phyloP scores from a whole-genome alignment of 805 yeast species.

The Candida tallmaniae region DNA sequence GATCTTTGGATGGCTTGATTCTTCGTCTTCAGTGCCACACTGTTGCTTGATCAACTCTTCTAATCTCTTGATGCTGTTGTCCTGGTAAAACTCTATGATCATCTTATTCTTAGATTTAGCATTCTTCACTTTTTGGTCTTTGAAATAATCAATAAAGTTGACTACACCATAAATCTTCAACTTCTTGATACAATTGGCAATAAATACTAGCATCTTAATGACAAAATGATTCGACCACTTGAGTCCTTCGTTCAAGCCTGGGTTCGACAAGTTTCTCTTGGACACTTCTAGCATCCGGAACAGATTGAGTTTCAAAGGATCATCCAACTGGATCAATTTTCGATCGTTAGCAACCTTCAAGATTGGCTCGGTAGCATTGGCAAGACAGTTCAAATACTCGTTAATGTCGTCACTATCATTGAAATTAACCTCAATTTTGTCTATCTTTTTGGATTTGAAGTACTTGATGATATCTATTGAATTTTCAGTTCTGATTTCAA shows the following conservation, averaged over 20 bases:
- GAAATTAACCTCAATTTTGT: slow-evolving; percentile 51
- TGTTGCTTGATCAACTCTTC: slow-evolving; percentile 29
- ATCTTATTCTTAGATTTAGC: slow-evolving; percentile 60
- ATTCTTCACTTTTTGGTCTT: slow-evolving; percentile 47
- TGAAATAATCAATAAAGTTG: slow-evolving; percentile 70
- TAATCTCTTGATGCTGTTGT: slow-evolving; percentile 35
- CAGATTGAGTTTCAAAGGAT: slow-evolving; percentile 64
- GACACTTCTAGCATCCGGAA: slow-evolving; percentile 70
- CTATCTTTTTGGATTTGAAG: slow-evolving; percentile 64
- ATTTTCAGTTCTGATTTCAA: slow-evolving; percentile 83
- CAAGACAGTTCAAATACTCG: slow-evolving; percentile 27
- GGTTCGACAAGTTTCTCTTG: slow-evolving; percentile 51
- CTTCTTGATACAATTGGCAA: slow-evolving; percentile 67
- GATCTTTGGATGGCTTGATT: slow-evolving; percentile 58
- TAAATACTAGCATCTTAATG: slow-evolving; percentile 58
- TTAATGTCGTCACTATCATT: slow-evolving; percentile 42
- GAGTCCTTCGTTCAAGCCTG: slow-evolving; percentile 56
- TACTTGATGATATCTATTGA: slow-evolving; percentile 77
- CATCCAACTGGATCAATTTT: slow-evolving; percentile 53
- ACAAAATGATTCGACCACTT: slow-evolving; percentile 70
- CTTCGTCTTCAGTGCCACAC: not conserved
- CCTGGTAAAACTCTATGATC: slow-evolving; percentile 58
- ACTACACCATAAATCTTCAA: slow-evolving; percentile 77
- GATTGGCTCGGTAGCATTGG: slow-evolving; percentile 64
- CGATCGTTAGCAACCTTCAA: slow-evolving; percentile 59